These are phyloP conservation scores for Penicillium egyptiacum DNA, from an alignment of 495 filamentous ascomycete species.

Conservation along the genomic window DNA sequence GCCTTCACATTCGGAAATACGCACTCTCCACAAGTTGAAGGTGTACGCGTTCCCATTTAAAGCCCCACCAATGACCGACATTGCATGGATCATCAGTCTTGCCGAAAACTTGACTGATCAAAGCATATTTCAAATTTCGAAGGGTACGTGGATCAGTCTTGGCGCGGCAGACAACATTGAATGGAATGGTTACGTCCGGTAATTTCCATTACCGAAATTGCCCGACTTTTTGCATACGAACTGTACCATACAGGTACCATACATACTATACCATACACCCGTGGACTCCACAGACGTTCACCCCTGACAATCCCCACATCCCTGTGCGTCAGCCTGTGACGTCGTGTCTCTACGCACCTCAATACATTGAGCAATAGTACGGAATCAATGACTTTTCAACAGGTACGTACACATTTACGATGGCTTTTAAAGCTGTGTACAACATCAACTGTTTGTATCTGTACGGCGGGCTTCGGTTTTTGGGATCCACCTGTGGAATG, in stretches of 20 bases:
- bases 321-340: conserved; percentile 35
- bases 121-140: background rate
- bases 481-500: background rate
- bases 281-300: conserved; percentile 13
- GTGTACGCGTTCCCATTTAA: conserved; percentile 27
- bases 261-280: background rate
- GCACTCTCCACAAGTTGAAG: conserved; percentile 17
- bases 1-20: conserved; percentile 8
- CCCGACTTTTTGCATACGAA: background rate
- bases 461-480: background rate
- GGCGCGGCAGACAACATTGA: conserved; percentile 9
- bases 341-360: conserved; percentile 20
- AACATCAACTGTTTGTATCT: background rate
- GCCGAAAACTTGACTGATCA: conserved; percentile 3
- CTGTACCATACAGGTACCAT: background rate
- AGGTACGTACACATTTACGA: conserved; percentile 1
- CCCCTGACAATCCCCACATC: conserved; percentile 31
- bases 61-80: conserved; percentile 22
- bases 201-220: background rate
- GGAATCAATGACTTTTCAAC: background rate
- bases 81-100: conserved; percentile 26
- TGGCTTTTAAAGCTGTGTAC: background rate
- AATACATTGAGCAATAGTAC: no score
- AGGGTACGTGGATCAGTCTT: conserved; percentile 17
- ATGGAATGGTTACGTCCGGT: background rate